Percentiles rank a stretch among this genome's conserved stretches.
Conservation (phyloP, 495 filamentous ascomycete genomes). For the Cetradonia linearis region DNA sequence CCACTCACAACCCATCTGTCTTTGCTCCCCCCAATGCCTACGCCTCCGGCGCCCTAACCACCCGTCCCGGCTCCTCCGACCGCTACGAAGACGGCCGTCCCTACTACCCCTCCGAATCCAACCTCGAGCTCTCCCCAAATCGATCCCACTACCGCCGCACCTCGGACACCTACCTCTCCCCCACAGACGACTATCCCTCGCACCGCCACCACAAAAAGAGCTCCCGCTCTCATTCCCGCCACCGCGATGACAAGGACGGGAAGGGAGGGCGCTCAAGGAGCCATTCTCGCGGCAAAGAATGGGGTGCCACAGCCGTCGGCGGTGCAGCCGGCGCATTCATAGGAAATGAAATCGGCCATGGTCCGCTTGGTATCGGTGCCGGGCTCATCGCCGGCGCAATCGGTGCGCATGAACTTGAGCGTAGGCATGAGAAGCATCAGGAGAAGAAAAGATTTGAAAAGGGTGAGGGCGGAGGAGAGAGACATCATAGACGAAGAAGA, state of each 20-base stretch:
- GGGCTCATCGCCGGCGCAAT: slow-evolving; percentile 46
- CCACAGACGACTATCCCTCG: slow-evolving; percentile 7
- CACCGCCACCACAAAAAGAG: background rate
- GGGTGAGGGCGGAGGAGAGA: background rate
- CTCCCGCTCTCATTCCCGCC: slow-evolving; percentile 2
- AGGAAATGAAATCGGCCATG: slow-evolving; percentile 40
- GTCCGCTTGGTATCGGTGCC: slow-evolving; percentile 38
- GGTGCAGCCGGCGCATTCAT: slow-evolving; percentile 44
- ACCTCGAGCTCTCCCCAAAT: slow-evolving; percentile 12
- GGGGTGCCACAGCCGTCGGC: slow-evolving; percentile 45
- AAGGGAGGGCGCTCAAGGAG: background rate
- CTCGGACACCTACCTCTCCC: slow-evolving; percentile 8
- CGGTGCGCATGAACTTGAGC: slow-evolving; percentile 42
- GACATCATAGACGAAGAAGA: background rate
- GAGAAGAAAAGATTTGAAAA: slow-evolving; percentile 34
- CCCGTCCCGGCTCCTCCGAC: slow-evolving; percentile 11
- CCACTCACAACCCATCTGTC: slow-evolving; percentile 11
- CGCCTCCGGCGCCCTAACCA: slow-evolving; percentile 17
- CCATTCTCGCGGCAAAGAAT: slow-evolving; percentile 12
- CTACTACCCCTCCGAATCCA: slow-evolving; percentile 20
- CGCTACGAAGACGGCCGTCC: slow-evolving; percentile 8
- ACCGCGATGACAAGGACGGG: background rate
- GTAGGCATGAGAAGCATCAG: slow-evolving; percentile 37
- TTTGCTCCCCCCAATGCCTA: slow-evolving; percentile 13
- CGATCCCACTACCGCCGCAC: slow-evolving; percentile 6